Percentiles rank a stretch among this genome's conserved stretches.
phyloP scores from a whole-genome alignment of 768 basidiomycete genomes.

The Postia placenta region DNA sequence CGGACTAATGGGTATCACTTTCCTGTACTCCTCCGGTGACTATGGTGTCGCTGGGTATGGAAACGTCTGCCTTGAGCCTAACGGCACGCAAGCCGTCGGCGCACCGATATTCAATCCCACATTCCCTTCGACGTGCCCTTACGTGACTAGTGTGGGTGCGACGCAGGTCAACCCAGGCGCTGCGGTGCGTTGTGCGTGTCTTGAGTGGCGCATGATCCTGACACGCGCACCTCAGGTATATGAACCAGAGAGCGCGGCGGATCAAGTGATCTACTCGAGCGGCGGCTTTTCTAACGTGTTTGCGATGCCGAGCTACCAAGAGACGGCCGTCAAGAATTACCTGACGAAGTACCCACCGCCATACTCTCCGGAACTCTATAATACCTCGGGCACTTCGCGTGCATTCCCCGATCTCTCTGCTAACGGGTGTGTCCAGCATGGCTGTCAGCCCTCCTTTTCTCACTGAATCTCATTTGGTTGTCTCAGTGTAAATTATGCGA shows the following conservation, averaged over 20 bases:
- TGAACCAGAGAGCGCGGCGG: slow-evolving; percentile 31
- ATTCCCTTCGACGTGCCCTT: slow-evolving; percentile 35
- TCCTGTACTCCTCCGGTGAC: slow-evolving; percentile 42
- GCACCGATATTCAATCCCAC: slow-evolving; percentile 22
- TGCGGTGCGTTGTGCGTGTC: slow-evolving; percentile 11
- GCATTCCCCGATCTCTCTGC: slow-evolving; percentile 28
- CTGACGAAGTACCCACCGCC: slow-evolving; percentile 26
- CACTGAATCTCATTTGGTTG: slow-evolving; percentile 23
- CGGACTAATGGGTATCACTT: slow-evolving; percentile 28
- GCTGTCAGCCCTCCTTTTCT: neutral
- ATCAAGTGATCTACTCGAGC: slow-evolving; percentile 28
- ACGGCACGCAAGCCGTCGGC: slow-evolving; percentile 15
- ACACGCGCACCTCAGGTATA: slow-evolving; percentile 11
- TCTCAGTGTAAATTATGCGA: slow-evolving; percentile 27
- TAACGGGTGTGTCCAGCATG: slow-evolving; percentile 22
- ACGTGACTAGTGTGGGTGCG: slow-evolving; percentile 31
- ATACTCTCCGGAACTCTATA: slow-evolving; percentile 27
- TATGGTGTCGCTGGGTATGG: slow-evolving; percentile 33
- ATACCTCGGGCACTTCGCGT: slow-evolving; percentile 24
- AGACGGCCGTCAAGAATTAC: slow-evolving; percentile 22
- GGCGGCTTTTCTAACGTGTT: slow-evolving; percentile 39
- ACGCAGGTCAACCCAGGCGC: slow-evolving; percentile 30
- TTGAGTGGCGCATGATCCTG: too few species aligned
- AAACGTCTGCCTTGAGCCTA: slow-evolving; percentile 26
- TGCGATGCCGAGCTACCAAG: slow-evolving; percentile 30